These are phyloP conservation scores for Abrus pulchellus DNA, from an alignment of 306 rosid species.

Conservation along the genomic window DNA sequence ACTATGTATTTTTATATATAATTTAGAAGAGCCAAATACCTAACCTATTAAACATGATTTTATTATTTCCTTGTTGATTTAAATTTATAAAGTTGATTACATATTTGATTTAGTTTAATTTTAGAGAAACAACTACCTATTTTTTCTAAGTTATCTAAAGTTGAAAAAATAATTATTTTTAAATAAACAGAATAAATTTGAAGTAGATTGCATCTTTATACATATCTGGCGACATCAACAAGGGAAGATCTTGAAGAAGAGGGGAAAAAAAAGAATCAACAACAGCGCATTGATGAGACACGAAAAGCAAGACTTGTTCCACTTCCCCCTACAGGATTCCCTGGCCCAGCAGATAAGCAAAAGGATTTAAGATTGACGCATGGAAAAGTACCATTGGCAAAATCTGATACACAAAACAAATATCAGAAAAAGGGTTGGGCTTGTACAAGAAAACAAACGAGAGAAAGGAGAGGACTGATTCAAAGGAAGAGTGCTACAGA, in stretches of 20 bases:
- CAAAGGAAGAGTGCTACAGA: constrained; percentile 38
- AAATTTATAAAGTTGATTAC: not conserved
- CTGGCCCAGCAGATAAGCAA: constrained; percentile 14
- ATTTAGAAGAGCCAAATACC: not conserved
- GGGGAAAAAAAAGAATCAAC: too few species aligned
- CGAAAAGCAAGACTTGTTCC: constrained; percentile 35
- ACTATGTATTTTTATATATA: not conserved
- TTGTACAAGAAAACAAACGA: not conserved
- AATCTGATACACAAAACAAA: too few species aligned
- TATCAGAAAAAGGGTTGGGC: constrained; percentile 20
- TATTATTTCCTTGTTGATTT: not conserved
- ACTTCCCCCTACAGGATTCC: constrained; percentile 18
- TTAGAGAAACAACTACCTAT: too few species aligned
- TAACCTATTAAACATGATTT: not conserved
- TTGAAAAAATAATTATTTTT: too few species aligned
- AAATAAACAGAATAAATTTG: too few species aligned
- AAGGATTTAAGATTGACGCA: not conserved
- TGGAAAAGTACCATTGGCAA: not conserved
- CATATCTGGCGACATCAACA: not conserved
- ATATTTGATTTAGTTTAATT: too few species aligned
- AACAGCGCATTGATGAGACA: too few species aligned
- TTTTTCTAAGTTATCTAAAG: too few species aligned
- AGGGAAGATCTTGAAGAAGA: too few species aligned
- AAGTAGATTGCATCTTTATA: not conserved
- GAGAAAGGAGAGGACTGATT: constrained; percentile 50